A percentile compares a stretch with the other conserved stretches of the same genome.
Evolutionary conservation across 371 early-diverging fungal species (phyloP).

Genomic region (Apophysomyces ossiformis): DNA sequence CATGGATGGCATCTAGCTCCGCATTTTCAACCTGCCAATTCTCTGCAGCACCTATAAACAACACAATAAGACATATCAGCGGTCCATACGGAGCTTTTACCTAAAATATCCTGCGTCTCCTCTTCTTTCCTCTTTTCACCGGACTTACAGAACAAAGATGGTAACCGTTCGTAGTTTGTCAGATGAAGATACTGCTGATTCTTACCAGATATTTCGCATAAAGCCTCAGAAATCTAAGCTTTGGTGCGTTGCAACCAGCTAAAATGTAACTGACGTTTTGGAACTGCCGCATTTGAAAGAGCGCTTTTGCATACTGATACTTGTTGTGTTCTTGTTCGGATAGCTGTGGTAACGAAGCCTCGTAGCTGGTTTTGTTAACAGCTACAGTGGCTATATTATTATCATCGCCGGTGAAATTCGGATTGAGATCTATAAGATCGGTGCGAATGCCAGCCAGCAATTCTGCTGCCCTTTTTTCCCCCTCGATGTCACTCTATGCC

Average conservation of each 20-base stretch:
- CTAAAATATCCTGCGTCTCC: slow-evolving; percentile 59
- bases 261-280: slow-evolving; percentile 63
- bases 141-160: slow-evolving; percentile 36
- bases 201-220: slow-evolving; percentile 72
- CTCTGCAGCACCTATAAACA: slow-evolving; percentile 47
- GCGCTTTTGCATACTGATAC: slow-evolving; percentile 69
- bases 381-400: slow-evolving; percentile 10
- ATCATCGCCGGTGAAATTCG: slow-evolving; percentile 13
- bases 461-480: slow-evolving; percentile 67
- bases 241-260: slow-evolving; percentile 47
- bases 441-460: slow-evolving; percentile 62
- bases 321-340: slow-evolving; percentile 52
- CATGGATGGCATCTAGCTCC: slow-evolving; percentile 51
- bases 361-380: slow-evolving; percentile 25
- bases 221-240: slow-evolving; percentile 66
- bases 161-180: not conserved
- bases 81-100: slow-evolving; percentile 20
- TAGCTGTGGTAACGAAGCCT: slow-evolving; percentile 24
- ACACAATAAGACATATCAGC: slow-evolving; percentile 1
- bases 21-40: slow-evolving; percentile 48
- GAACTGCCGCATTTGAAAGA: slow-evolving; percentile 76
- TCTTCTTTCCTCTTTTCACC: slow-evolving; percentile 69
- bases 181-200: not conserved
- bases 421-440: slow-evolving; percentile 16
- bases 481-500: slow-evolving; percentile 2